Base-by-base conservation (phyloP, 1,284 basidiomycete species). In the Trametes polyzona region DNA sequence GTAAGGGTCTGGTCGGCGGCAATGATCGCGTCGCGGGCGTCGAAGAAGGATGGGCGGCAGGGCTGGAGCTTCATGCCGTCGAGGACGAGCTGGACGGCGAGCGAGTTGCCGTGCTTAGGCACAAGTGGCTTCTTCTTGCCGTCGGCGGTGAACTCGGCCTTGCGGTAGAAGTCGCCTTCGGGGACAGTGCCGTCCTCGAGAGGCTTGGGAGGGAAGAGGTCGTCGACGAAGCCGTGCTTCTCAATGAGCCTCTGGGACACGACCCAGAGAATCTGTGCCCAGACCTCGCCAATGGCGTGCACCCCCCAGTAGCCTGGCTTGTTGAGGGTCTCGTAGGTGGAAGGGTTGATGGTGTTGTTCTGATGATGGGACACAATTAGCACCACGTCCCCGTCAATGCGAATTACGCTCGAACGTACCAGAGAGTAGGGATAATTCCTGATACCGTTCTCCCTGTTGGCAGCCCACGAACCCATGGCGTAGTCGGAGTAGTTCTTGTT, bases 291-390 rank as follows among this genome's bases (percentile, higher is more conserved):
- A 59, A 95, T 91, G 36, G 92, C 91, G 72, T 95, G 93, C 58
- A 95, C 92, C 52, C 91, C 91, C 88, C 91, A 95, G 78, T 94
- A 95, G 17, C 91, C 91, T 9, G 92, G 89, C 74, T 91, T 90
- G 79, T 98, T 94, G 40, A 98, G 88, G n/a, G 91, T 96, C 83
- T 95, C 91, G 83, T 98, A 98, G 0, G 88, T 92, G 58, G 90
- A 92, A 0, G 95, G 96, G 80, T 97, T 98, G 73, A 90, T 69
- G 11, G 84, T 85, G 39, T 79, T 74, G 76, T 94, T 84, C 78
- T 84, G 57, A 19, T 30, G 21, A n/a, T 30, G 9, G 29, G 2
- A 41, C 26, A 41, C 12, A 12, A 53, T n/a, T n/a, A n/a, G n/a
- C n/a, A n/a, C n/a, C n/a, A n/a, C n/a, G n/a, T n/a, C n/a, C n/a